Conservation (phyloP, 2,329 filamentous ascomycete species). For the Trematosphaeria pertusa region DNA sequence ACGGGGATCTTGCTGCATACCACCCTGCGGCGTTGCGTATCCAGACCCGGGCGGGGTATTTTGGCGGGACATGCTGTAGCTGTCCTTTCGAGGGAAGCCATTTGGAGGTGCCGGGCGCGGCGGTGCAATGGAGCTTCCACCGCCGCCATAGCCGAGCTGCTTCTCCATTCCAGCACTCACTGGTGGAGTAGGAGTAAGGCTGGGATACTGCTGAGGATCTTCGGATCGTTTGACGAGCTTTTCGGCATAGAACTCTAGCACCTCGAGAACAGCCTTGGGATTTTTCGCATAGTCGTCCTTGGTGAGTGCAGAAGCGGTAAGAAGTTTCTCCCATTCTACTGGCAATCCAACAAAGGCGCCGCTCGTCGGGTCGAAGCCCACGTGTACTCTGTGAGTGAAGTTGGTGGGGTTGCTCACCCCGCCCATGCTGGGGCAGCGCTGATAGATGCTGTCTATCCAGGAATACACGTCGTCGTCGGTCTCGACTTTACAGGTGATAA, state of each 20-base stretch:
- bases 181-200: constrained; percentile 72
- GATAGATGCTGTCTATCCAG: constrained; percentile 98
- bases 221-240: constrained; percentile 76
- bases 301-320: constrained; percentile 95
- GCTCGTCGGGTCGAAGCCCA: constrained; percentile 94
- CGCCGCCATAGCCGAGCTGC: constrained; percentile 55
- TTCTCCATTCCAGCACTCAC: constrained; percentile 54
- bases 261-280: constrained; percentile 74
- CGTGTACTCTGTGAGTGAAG: constrained; percentile 95
- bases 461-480: constrained; percentile 96
- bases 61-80: constrained; percentile 48
- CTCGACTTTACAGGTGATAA: constrained; percentile 91
- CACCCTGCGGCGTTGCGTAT: constrained; percentile 38
- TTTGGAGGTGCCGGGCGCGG: constrained; percentile 56
- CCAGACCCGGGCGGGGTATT: constrained; percentile 39
- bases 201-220: constrained; percentile 72
- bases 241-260: constrained; percentile 84
- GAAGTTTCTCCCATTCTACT: constrained; percentile 94
- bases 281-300: constrained; percentile 99
- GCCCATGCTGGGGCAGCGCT: constrained; percentile 94
- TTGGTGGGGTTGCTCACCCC: constrained; percentile 98
- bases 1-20: constrained; percentile 44
- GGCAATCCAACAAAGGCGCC: constrained; percentile 95
- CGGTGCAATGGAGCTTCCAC: constrained; percentile 56
- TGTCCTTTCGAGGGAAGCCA: constrained; percentile 53